phyloP scores from a whole-genome alignment of 306 rosid species.

The Castanea sativa region DNA sequence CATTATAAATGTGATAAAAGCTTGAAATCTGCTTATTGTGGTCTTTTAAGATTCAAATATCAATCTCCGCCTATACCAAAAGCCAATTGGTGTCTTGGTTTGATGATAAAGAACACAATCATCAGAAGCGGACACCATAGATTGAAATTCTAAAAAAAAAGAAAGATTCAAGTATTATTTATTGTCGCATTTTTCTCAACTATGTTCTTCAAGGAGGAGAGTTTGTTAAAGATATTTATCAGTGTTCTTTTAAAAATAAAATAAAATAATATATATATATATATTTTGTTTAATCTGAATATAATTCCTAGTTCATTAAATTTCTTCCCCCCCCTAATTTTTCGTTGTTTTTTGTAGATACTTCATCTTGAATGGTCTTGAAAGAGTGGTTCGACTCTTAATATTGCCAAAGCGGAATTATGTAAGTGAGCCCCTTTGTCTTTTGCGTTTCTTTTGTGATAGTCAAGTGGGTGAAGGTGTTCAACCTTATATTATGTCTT shows the following conservation, averaged over 20 bases:
- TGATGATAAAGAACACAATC: too few relatives aligned
- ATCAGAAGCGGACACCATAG: too few relatives aligned
- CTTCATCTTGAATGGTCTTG: constrained; percentile 87
- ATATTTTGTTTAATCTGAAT: neutral
- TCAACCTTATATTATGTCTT: constrained; percentile 13
- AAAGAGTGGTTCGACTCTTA: constrained; percentile 79
- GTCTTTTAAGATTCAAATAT: neutral
- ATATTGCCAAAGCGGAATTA: constrained; percentile 85
- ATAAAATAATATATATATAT: neutral
- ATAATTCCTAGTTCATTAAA: constrained; percentile 11
- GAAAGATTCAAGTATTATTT: neutral
- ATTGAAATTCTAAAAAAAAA: too few relatives aligned
- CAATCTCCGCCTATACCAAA: too few relatives aligned
- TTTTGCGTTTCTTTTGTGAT: constrained; percentile 1
- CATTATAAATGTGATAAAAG: neutral
- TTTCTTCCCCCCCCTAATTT: neutral
- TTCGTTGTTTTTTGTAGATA: constrained; percentile 48
- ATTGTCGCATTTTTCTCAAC: neutral
- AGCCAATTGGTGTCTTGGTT: too few relatives aligned
- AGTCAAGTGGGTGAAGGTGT: constrained; percentile 12
- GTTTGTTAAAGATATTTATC: neutral
- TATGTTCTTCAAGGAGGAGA: neutral
- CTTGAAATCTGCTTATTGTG: neutral
- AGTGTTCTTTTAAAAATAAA: neutral
- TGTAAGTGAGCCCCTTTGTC: constrained; percentile 49